phyloP scores from a whole-genome alignment of 192 early-diverging fungal species.

The Linnemannia hyalina region DNA sequence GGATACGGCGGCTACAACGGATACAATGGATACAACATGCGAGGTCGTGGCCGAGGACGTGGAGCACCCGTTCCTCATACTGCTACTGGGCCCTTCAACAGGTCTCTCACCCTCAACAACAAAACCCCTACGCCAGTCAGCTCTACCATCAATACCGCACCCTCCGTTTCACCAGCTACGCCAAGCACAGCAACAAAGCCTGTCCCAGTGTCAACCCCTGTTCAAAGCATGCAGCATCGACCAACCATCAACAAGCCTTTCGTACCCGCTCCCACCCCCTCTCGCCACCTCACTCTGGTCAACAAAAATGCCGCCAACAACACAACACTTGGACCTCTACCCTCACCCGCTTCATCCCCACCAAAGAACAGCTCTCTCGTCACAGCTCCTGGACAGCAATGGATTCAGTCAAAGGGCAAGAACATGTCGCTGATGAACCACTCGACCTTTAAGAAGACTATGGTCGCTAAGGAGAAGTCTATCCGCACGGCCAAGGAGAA shows the following conservation, averaged over 20 bases:
- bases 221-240: neutral
- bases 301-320: slow-evolving; percentile 15
- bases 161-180: neutral
- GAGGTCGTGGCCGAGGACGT: slow-evolving; percentile 30
- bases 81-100: slow-evolving; percentile 20
- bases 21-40: slow-evolving; percentile 22
- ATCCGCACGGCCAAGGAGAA: slow-evolving; percentile 35
- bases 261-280: slow-evolving; percentile 1
- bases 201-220: neutral
- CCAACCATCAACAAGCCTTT: neutral
- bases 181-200: neutral
- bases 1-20: slow-evolving; percentile 19
- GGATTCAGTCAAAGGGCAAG: slow-evolving; percentile 52
- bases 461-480: slow-evolving; percentile 51
- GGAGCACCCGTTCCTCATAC: slow-evolving; percentile 1
- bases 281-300: slow-evolving; percentile 39
- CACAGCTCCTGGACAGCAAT: slow-evolving; percentile 23
- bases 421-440: slow-evolving; percentile 54
- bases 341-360: neutral
- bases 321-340: neutral
- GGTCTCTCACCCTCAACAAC: slow-evolving; percentile 46
- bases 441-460: slow-evolving; percentile 45
- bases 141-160: neutral
- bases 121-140: neutral
- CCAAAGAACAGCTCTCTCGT: neutral